Evolutionary conservation across 2,329 filamentous ascomycete species (phyloP).

Genomic region (Penicillium sp.): DNA sequence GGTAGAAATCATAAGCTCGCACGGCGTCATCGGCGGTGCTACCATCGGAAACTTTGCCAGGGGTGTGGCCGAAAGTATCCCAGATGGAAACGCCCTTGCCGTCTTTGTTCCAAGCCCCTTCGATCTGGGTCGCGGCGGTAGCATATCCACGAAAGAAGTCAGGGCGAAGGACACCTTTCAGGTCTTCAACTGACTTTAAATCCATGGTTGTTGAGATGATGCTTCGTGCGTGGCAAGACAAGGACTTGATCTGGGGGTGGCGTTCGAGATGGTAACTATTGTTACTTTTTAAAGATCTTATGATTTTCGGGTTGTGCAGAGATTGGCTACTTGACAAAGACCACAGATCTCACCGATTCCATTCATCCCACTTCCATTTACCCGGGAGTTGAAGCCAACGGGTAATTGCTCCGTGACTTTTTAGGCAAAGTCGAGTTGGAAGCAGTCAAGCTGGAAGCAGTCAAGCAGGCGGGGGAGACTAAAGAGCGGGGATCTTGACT

Average conservation of each 20-base stretch:
- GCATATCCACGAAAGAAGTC: constrained; percentile 36
- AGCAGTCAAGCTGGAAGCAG: neutral
- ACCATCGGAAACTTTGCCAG: constrained; percentile 75
- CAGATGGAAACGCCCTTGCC: constrained; percentile 78
- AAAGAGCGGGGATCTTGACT: neutral
- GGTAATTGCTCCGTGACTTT: constrained; percentile 13
- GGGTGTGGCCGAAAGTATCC: constrained; percentile 75
- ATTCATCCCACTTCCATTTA: constrained; percentile 4
- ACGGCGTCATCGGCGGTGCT: constrained; percentile 73
- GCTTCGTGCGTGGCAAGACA: constrained; percentile 1
- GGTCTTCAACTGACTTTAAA: constrained; percentile 29
- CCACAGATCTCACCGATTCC: neutral
- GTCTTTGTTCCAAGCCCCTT: constrained; percentile 71
- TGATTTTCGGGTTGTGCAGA: neutral
- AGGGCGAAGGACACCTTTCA: constrained; percentile 27
- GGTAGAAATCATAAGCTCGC: constrained; percentile 76
- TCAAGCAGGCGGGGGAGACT: neutral
- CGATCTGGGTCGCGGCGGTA: constrained; percentile 60
- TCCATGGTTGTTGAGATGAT: constrained; percentile 20
- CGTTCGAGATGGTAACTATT: neutral
- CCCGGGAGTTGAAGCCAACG: constrained; percentile 4
- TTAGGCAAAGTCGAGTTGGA: constrained; percentile 9
- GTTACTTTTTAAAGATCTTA: neutral
- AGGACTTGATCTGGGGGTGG: neutral
- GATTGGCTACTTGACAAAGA: neutral